phyloP scores from a whole-genome alignment of 495 filamentous ascomycete genomes.

The Talaromyces trachyspermus region DNA sequence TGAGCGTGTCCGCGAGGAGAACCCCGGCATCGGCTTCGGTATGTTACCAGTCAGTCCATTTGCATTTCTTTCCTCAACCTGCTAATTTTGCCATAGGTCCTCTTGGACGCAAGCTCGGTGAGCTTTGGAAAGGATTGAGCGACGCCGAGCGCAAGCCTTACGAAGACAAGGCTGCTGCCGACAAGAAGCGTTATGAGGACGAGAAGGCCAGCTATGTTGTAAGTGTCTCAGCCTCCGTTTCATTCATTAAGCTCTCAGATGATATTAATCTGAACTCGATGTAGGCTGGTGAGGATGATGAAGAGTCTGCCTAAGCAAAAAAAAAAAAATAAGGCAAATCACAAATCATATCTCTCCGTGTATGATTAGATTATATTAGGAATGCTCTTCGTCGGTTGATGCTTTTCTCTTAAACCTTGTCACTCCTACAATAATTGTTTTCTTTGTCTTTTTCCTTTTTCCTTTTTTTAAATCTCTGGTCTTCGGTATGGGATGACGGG shows the following conservation, averaged over 20 bases:
- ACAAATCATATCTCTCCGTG: conserved; percentile 4
- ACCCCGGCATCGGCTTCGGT: conserved; percentile 97
- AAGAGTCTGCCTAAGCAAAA: conserved; percentile 8
- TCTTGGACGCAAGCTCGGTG: conserved; percentile 94
- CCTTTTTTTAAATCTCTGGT: conserved; percentile 6
- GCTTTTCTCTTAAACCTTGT: not conserved
- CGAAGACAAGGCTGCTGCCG: conserved; percentile 86
- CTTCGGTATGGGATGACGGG: conserved; percentile 9
- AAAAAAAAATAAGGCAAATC: not conserved
- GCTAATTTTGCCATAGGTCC: conserved; percentile 54
- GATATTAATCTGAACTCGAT: not conserved
- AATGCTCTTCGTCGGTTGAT: conserved; percentile 1
- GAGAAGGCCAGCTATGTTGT: conserved; percentile 92
- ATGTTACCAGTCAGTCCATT: conserved; percentile 20
- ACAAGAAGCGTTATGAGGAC: conserved; percentile 98
- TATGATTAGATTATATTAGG: conserved; percentile 6
- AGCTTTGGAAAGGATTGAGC: conserved; percentile 93
- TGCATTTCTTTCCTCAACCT: not conserved
- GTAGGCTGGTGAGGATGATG: conserved; percentile 6
- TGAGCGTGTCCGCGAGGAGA: conserved; percentile 95
- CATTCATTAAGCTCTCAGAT: not conserved
- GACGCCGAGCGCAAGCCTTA: conserved; percentile 87
- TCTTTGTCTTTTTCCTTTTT: not conserved
- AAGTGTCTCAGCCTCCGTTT: conserved; percentile 26
- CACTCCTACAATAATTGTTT: not conserved